phyloP scores from a whole-genome alignment of 768 basidiomycete genomes.

The Botryobasidium botryosum region DNA sequence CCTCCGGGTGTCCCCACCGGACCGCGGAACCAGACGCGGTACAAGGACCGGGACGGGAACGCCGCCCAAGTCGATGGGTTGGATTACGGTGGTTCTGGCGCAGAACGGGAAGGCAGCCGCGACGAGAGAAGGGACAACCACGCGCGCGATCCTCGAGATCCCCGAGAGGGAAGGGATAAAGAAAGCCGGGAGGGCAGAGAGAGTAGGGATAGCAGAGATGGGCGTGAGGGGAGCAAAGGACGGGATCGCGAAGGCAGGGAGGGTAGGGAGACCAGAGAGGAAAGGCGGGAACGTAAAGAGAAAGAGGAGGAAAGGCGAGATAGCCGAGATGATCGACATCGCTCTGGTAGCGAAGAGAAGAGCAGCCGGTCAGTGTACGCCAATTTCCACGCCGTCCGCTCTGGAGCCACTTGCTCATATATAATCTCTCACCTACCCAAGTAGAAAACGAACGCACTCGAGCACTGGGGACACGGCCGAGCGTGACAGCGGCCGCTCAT shows the following conservation, averaged over 20 bases:
- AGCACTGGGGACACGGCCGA: conserved; percentile 4
- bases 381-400: too few species aligned
- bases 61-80: conserved; percentile 43
- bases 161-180: not conserved
- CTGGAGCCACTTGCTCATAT: too few species aligned
- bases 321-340: not conserved
- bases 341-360: not conserved
- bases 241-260: not conserved
- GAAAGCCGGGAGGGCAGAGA: conserved; percentile 1
- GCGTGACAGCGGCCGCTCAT: conserved; percentile 3
- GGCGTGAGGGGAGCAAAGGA: conserved; percentile 3
- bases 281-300: conserved; percentile 3
- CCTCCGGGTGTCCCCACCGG: conserved; percentile 80
- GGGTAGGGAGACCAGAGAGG: conserved; percentile 7
- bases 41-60: conserved; percentile 64
- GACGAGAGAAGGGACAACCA: conserved; percentile 5
- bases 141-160: conserved; percentile 5
- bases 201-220: conserved; percentile 2
- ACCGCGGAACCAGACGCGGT: conserved; percentile 64
- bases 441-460: conserved; percentile 5
- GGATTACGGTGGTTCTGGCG: conserved; percentile 49
- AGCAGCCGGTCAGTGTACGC: not conserved
- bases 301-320: conserved; percentile 6
- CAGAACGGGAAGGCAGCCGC: conserved; percentile 6
- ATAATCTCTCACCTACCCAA: not conserved